phyloP scores from a whole-genome alignment of 305 asterid genomes.

The Fraxinus sp. region DNA sequence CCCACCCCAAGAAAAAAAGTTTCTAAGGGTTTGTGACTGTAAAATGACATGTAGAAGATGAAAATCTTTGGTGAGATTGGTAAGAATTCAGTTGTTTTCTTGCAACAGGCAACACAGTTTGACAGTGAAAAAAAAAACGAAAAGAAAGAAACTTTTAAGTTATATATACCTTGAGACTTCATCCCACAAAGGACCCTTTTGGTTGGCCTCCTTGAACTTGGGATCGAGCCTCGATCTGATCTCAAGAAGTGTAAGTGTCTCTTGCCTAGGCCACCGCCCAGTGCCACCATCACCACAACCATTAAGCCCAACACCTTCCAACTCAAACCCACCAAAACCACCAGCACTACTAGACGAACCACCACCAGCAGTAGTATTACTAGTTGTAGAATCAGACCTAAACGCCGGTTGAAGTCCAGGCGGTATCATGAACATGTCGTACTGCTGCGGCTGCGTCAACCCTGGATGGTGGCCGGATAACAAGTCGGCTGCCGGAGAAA shows the following conservation, averaged over 20 bases:
- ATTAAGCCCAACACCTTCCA: slow-evolving; percentile 21
- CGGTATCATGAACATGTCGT: slow-evolving; percentile 36
- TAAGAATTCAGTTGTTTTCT: not conserved
- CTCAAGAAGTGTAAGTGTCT: slow-evolving; percentile 54
- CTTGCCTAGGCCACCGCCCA: slow-evolving; percentile 64
- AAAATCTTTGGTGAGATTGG: not conserved
- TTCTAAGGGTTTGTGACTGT: not conserved
- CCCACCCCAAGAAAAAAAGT: not conserved
- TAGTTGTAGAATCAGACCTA: slow-evolving; percentile 26
- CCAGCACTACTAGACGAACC: slow-evolving; percentile 14
- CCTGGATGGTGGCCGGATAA: slow-evolving; percentile 35
- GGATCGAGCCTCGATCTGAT: slow-evolving; percentile 62
- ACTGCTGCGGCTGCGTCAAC: slow-evolving; percentile 30
- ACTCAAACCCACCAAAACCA: slow-evolving; percentile 27
- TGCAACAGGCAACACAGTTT: not conserved
- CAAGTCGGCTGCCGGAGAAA: slow-evolving; percentile 31
- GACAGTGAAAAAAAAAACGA: not conserved
- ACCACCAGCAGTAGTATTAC: slow-evolving; percentile 13
- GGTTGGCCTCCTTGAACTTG: slow-evolving; percentile 61
- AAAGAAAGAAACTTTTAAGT: not conserved
- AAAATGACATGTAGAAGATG: not conserved
- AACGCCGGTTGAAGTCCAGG: slow-evolving; percentile 30
- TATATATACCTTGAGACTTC: slow-evolving; percentile 53
- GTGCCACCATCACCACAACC: slow-evolving; percentile 25
- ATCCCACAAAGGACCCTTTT: slow-evolving; percentile 62